phyloP scores from a whole-genome alignment of 1,284 basidiomycete genomes.

The Ceratorhiza oryzae-sativae region DNA sequence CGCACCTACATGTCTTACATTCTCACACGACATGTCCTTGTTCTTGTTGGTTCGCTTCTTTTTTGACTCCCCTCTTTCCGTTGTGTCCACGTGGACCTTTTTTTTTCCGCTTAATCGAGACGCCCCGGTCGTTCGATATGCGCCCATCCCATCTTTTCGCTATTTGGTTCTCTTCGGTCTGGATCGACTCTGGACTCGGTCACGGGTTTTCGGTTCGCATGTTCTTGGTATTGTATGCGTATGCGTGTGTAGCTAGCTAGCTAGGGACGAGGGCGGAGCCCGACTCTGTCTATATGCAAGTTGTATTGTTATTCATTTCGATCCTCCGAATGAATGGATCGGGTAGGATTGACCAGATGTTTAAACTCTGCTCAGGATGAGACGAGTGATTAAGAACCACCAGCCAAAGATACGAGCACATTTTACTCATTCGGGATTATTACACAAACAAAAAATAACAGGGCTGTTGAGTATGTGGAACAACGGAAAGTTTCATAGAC shows the following conservation, averaged over 20 bases:
- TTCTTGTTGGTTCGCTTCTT: neutral
- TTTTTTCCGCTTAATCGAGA: neutral
- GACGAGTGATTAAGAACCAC: no score
- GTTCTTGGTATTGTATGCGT: slow-evolving; percentile 16
- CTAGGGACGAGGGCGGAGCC: no score
- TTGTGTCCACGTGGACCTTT: neutral
- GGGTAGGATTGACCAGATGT: no score
- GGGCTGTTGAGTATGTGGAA: no score
- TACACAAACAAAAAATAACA: no score
- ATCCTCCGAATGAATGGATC: no score
- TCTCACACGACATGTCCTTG: slow-evolving; percentile 27
- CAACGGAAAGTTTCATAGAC: no score
- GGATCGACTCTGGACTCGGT: slow-evolving; percentile 1
- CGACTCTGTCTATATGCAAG: no score
- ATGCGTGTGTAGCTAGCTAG: neutral
- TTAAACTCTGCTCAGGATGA: no score
- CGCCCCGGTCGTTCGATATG: neutral
- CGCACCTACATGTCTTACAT: slow-evolving; percentile 11
- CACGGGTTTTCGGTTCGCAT: neutral
- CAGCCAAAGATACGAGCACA: no score
- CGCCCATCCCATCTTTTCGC: neutral
- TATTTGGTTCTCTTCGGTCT: slow-evolving; percentile 6
- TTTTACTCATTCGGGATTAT: no score
- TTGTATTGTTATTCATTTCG: no score
- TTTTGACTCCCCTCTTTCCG: neutral